Evolutionary conservation across 768 basidiomycete genomes (phyloP), one percentile per base, ranked within the genome.

Genomic region (Rhodocollybia butyracea): DNA sequence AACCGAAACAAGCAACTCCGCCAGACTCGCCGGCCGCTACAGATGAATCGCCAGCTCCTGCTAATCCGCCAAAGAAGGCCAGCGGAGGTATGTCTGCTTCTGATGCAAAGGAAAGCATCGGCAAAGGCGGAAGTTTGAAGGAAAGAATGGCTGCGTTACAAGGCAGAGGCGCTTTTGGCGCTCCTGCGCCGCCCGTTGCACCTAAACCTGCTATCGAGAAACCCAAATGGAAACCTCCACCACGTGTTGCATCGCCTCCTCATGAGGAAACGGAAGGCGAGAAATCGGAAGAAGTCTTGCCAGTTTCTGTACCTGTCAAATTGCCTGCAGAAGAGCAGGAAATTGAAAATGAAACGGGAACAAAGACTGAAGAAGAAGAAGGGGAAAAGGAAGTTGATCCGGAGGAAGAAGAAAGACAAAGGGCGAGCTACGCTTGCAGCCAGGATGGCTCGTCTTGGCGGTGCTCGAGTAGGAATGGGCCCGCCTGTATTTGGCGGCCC

Each of bases 81-180:
- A 58, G 63, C 0, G 73, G 73, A 3, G 79, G 81, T 0, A 89
- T 92, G 89, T 87, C 84, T 22, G 91, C 91, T 4, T 82, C 83
- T 27, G 95, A 98, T 74, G 94, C 94, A 21, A 86, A 89, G 68
- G 89, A 87, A 63, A 89, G 88, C 63, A 95, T 96, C 69, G 81
- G 81, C 5, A 84, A 84, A 54, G 88, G 82, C 2, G 88, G 83
- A 4, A 91, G 90, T 55, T 71, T 98, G 61, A 94, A 87, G 73
- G 96, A 97, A 57, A 84, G 96, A 34, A 97, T 98, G 94, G 94
- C 94, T 29, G 93, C 94, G 2, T 73, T 98, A 34, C 90, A 94
- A 67, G 91, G 89, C 7, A 85, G 79, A 42, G 89, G 90, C 15
- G 92, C 76, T 10, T 92, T 96, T 64, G 90, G 90, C 15, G 79